These are phyloP conservation scores for Paramecium primaurelia DNA, from an alignment of 73 alveolate genomes.

Conservation along the genomic window DNA sequence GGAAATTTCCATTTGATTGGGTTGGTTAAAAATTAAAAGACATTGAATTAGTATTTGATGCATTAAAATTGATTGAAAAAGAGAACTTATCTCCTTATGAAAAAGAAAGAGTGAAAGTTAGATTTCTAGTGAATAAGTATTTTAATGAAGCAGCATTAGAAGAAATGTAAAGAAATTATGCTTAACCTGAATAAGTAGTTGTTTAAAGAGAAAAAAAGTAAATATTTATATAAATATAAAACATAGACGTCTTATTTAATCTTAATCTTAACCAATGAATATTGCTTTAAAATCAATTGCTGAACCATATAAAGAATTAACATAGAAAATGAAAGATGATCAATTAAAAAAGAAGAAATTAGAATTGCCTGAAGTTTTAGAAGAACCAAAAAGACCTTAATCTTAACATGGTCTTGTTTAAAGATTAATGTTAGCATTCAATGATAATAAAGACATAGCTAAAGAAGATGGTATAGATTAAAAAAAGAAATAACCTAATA, in stretches of 20 bases:
- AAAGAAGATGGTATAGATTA: not conserved
- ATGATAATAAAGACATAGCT: not conserved
- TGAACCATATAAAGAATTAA: not conserved
- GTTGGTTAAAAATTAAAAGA: conserved; percentile 70
- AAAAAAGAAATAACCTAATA: not conserved
- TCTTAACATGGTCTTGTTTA: not conserved
- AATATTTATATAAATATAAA: not conserved
- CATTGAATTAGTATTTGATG: conserved; percentile 70
- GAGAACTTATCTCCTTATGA: conserved; percentile 18
- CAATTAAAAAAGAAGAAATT: not conserved
- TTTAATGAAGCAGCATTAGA: conserved; percentile 33
- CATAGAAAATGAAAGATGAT: conserved; percentile 9
- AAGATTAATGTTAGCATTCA: not conserved
- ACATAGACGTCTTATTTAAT: not conserved
- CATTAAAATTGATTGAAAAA: conserved; percentile 68
- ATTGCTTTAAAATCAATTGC: not conserved
- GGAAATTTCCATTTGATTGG: conserved; percentile 90
- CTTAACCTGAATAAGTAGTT: not conserved
- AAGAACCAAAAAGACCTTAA: not conserved
- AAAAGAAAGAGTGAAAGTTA: conserved; percentile 25
- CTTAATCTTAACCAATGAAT: not conserved
- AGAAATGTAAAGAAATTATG: conserved; percentile 52
- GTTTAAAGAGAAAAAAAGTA: not conserved
- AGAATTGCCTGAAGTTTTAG: not conserved
- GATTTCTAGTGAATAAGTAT: not conserved